Base-by-base conservation (phyloP, 2,329 filamentous ascomycete species). In the Amauroascus verrucosus region DNA sequence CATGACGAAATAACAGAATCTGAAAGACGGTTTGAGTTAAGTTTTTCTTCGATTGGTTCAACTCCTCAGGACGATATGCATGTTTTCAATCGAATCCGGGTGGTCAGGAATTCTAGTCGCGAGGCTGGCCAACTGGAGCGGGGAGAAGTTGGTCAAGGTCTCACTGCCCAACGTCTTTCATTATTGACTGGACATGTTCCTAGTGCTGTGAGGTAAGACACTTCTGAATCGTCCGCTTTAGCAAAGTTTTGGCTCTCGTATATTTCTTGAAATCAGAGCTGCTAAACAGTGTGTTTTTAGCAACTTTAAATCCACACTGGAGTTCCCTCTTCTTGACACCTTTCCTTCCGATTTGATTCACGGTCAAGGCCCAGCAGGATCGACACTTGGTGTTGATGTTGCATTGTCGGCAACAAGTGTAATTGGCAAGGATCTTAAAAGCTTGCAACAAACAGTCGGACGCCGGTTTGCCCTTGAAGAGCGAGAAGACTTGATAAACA, bases 321-420 rank as follows among this genome's bases (percentile, higher is more conserved):
- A 78, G 1, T 93, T 89, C 63, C 89, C 91, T 1, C 64, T 90
- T 26, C 77, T 95, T 32, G 83, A 93, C 64, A 95, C 88, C 66
- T 96, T 86, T 64, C 93, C 93, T 0, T 72, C 59, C n/a, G 61
- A 74, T 28, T 84, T 96, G 51, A 88, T 90, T 67, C 65, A 48
- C 22, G 62, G 75, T 54, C 57, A 64, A 66, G 54, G 57, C 22
- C 61, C 75, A 54, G 55, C 63, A 65, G 54, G 57, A 65, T 63
- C 59, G 54, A 84, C 55, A 74, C 75, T 58, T 60, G 77, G 57
- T 58, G 71, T 68, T 53, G 71, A 62, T 67, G 60, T 81, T 43
- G 76, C 82, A 1, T 71, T 97, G 46, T 85, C 84, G 2, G 88
- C 86, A 0, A 86, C 88, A 51, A 83, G 86, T 9, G 77, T 78